Evolutionary conservation across 495 filamentous ascomycete genomes (phyloP).

Genomic region (Articulospora tetracladia): DNA sequence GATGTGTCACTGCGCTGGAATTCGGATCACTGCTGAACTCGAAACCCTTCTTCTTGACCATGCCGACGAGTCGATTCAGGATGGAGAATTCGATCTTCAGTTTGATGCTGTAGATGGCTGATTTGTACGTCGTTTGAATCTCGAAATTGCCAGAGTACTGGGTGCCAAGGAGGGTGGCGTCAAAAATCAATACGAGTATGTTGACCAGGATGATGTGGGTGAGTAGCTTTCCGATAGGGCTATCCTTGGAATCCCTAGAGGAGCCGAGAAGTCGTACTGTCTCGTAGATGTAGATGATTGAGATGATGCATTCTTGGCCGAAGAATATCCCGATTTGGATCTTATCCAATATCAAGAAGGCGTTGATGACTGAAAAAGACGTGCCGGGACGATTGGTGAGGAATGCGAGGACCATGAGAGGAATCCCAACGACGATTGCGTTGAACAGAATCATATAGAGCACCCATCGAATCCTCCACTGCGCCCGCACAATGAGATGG

Average conservation of each 20-base stretch:
- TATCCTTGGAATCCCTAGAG: constrained; percentile 14
- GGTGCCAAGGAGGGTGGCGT: constrained; percentile 41
- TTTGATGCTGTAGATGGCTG: constrained; percentile 59
- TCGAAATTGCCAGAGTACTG: constrained; percentile 50
- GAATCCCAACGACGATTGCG: constrained; percentile 49
- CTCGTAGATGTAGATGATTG: constrained; percentile 53
- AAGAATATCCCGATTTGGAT: constrained; percentile 54
- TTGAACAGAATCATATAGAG: constrained; percentile 57
- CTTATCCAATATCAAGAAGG: constrained; percentile 54
- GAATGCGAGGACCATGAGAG: constrained; percentile 42
- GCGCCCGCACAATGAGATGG: constrained; percentile 52
- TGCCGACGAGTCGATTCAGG: constrained; percentile 45
- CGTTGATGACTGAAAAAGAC: constrained; percentile 28
- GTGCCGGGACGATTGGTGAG: constrained; percentile 47
- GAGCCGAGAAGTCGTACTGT: constrained; percentile 37
- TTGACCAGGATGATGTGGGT: constrained; percentile 53
- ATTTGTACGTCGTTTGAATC: constrained; percentile 53
- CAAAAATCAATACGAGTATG: constrained; percentile 40
- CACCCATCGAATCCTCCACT: constrained; percentile 44
- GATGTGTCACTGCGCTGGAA: neutral
- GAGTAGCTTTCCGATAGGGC: constrained; percentile 22
- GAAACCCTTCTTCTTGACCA: constrained; percentile 15
- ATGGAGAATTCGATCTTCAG: constrained; percentile 62
- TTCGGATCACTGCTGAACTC: neutral
- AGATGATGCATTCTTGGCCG: constrained; percentile 54